Conservation (phyloP, 768 basidiomycete genomes). For the Stropharia rugosoannulata region DNA sequence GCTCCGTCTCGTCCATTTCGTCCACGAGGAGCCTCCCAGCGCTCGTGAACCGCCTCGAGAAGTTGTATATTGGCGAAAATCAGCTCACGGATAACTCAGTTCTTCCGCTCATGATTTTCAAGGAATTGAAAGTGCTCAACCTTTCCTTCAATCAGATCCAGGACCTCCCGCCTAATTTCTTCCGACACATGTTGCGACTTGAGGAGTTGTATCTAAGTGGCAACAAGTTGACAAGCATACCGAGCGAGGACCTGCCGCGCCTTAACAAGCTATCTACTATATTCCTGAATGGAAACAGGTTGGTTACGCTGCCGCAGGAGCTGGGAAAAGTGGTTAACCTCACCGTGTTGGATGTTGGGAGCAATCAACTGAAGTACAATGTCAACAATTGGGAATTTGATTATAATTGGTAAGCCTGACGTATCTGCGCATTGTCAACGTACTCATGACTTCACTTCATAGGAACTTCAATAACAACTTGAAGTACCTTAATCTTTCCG, state of each 20-base stretch:
- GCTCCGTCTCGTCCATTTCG: slow-evolving; percentile 28
- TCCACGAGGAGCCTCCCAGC: slow-evolving; percentile 20
- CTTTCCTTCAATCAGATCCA: slow-evolving; percentile 94
- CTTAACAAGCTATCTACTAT: slow-evolving; percentile 69
- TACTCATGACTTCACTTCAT: background rate
- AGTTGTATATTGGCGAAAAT: slow-evolving; percentile 91
- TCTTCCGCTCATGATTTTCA: slow-evolving; percentile 70
- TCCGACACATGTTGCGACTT: slow-evolving; percentile 66
- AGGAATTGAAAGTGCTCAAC: slow-evolving; percentile 80
- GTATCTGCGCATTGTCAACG: background rate
- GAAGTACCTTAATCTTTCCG: slow-evolving; percentile 93
- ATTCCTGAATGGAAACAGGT: slow-evolving; percentile 90
- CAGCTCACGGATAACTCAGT: slow-evolving; percentile 77
- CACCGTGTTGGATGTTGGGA: slow-evolving; percentile 87
- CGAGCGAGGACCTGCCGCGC: slow-evolving; percentile 82
- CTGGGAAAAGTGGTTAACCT: slow-evolving; percentile 79
- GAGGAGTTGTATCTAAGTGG: slow-evolving; percentile 93
- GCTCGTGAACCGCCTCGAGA: slow-evolving; percentile 69
- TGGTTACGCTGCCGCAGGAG: slow-evolving; percentile 91
- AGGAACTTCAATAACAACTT: slow-evolving; percentile 98
- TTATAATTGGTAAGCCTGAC: slow-evolving; percentile 87
- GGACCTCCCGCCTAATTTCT: slow-evolving; percentile 78
- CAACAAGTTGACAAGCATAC: slow-evolving; percentile 89
- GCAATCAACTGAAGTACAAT: slow-evolving; percentile 93
- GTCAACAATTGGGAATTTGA: slow-evolving; percentile 99